Conservation (phyloP, 1,139 yeast genomes). For the Diutina scorzettiae region DNA sequence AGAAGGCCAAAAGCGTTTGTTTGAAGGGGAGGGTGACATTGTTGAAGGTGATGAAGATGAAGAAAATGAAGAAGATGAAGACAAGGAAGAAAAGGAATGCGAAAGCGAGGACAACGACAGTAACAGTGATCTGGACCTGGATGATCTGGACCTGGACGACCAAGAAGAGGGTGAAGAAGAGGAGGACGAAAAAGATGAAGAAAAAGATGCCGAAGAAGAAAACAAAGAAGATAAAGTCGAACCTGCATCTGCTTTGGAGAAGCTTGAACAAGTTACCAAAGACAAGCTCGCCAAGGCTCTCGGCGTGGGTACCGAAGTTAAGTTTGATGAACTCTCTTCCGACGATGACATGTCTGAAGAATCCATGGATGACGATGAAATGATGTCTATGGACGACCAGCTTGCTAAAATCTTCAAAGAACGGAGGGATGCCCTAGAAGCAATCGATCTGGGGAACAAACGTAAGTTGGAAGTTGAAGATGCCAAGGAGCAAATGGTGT, state of each 20-base stretch:
- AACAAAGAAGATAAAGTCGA: conserved; percentile 7
- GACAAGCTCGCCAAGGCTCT: conserved; percentile 69
- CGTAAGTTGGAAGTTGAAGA: conserved; percentile 58
- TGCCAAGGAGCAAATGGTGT: conserved; percentile 69
- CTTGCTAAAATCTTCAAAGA: conserved; percentile 76
- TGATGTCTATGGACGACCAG: conserved; percentile 90
- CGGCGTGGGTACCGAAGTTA: conserved; percentile 48
- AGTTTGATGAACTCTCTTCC: conserved; percentile 29
- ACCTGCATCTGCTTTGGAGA: conserved; percentile 21
- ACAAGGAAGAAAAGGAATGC: conserved; percentile 18
- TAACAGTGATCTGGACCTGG: conserved; percentile 14
- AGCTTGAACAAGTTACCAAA: conserved; percentile 58
- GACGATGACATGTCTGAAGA: conserved; percentile 42
- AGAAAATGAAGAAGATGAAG: conserved; percentile 15
- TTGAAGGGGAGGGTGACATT: conserved; percentile 50
- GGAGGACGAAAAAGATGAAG: conserved; percentile 17
- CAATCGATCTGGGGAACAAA: conserved; percentile 24
- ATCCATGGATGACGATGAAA: conserved; percentile 91
- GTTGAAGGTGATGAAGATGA: conserved; percentile 20
- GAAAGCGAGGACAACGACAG: conserved; percentile 19
- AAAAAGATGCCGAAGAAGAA: conserved; percentile 10
- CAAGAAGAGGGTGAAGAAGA: conserved; percentile 20
- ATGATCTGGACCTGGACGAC: conserved; percentile 18
- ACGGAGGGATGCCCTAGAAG: conserved; percentile 46
- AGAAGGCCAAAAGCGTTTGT: conserved; percentile 68